Evolutionary conservation across 495 filamentous ascomycete species (phyloP), one percentile per base, ranked within the genome.

Genomic region (Hyaloscypha hepaticicola): DNA sequence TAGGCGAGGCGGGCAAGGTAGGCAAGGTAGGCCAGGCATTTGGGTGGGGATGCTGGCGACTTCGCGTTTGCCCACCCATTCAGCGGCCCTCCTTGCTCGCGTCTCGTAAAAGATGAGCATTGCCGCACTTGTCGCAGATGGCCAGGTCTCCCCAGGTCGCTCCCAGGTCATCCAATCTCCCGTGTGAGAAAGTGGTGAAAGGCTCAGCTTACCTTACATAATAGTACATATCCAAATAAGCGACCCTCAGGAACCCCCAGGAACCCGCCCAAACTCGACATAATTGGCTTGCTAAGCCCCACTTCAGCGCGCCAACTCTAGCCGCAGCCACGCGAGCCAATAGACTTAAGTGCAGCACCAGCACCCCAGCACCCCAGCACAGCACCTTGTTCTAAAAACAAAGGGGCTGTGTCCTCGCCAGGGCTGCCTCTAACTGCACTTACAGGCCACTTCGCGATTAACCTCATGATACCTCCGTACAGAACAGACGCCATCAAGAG

Each of bases 351-450:
- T n/a, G n/a, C n/a, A n/a, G n/a, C n/a, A n/a, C n/a, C n/a, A n/a
- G n/a, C n/a, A n/a, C n/a, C n/a, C n/a, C n/a, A n/a, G n/a, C n/a
- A n/a, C n/a, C n/a, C n/a, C 5, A 53, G 6, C 19, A 16, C 14
- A 8, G 5, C 9, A 14, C 19, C 6, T 45, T 45, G 38, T 53
- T 53, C 50, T 53, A 53, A 25, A 25, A 25, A 16, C 3, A 53
- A 53, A 53, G 50, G 50, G 50, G 50, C 50, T 53, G 50, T 53
- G 50, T 53, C 25, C 7, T 50, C 48, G 48, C 48, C 48, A 12
- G n/a, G 48, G 1, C 3, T 8, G 48, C 48, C 50, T 25, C 21
- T 21, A 53, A 53, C 50, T 26, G 50, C 5, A 53, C 50, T n/a
- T 21, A 53, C 25, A 27, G 22, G 21, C 25, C 50, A 7, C 11